Evolutionary conservation across 495 filamentous ascomycete genomes (phyloP).

Genomic region (Lophiostoma macrostomum): DNA sequence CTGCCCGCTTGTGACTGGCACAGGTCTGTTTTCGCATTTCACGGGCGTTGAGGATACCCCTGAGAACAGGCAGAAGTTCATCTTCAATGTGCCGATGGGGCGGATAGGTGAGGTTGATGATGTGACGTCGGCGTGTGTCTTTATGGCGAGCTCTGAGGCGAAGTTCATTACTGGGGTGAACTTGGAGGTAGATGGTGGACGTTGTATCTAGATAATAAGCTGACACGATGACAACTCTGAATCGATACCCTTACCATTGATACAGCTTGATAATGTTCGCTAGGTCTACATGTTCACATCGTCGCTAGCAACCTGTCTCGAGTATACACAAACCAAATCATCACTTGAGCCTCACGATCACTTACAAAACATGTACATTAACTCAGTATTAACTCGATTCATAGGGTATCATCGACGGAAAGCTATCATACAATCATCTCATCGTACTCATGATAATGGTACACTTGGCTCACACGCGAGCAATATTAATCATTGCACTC

Average conservation of each 20-base stretch:
- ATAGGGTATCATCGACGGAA: constrained; percentile 27
- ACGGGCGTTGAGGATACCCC: constrained; percentile 64
- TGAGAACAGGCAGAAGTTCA: constrained; percentile 66
- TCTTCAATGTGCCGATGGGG: constrained; percentile 64
- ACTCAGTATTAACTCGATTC: background rate
- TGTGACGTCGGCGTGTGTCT: constrained; percentile 63
- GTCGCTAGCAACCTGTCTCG: too few species aligned
- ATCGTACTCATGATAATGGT: constrained; percentile 10
- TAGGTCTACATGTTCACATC: background rate
- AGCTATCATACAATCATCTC: constrained; percentile 21
- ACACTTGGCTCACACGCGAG: background rate
- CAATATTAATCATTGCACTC: too few species aligned
- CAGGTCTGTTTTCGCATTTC: constrained; percentile 63
- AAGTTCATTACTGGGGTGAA: constrained; percentile 68
- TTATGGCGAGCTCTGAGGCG: constrained; percentile 64
- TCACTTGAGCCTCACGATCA: background rate
- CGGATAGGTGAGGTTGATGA: constrained; percentile 62
- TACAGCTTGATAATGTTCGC: background rate
- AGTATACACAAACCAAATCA: background rate
- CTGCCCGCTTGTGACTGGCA: constrained; percentile 59
- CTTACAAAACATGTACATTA: background rate
- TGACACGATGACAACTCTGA: too few species aligned
- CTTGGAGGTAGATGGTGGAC: constrained; percentile 58
- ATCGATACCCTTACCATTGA: background rate
- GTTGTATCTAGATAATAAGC: constrained; percentile 29